A percentile compares a stretch with the other conserved stretches of the same genome.
phyloP scores from a whole-genome alignment of 495 filamentous ascomycete species.

The Aspergillus leporis region DNA sequence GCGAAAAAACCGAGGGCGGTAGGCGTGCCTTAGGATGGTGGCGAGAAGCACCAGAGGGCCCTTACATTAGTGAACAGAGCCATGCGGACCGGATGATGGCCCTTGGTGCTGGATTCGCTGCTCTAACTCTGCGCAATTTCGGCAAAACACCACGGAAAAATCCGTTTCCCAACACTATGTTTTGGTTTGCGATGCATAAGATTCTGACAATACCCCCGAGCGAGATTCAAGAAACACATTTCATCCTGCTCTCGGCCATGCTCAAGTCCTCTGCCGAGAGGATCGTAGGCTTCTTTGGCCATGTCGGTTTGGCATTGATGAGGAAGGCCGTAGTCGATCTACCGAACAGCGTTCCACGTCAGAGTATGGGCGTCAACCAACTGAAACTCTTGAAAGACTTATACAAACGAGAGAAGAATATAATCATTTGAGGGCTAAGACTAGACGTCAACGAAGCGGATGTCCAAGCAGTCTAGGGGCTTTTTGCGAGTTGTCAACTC shows the following conservation, averaged over 20 bases:
- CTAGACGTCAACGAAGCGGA: background rate
- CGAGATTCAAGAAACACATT: slow-evolving; percentile 74
- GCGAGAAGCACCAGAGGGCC: slow-evolving; percentile 51
- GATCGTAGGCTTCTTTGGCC: slow-evolving; percentile 77
- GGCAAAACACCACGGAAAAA: slow-evolving; percentile 62
- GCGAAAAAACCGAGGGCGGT: slow-evolving; percentile 71
- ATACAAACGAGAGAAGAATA: slow-evolving; percentile 58
- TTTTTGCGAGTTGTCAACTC: background rate
- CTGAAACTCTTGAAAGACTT: slow-evolving; percentile 60
- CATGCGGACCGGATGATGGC: slow-evolving; percentile 85
- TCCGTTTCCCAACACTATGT: slow-evolving; percentile 76
- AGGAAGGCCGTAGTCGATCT: slow-evolving; percentile 66
- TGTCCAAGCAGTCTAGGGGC: background rate
- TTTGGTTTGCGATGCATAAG: slow-evolving; percentile 73
- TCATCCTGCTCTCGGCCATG: slow-evolving; percentile 74
- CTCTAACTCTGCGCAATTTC: slow-evolving; percentile 81
- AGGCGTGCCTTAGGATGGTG: slow-evolving; percentile 73
- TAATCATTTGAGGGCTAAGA: slow-evolving; percentile 49
- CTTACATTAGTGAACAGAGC: slow-evolving; percentile 61
- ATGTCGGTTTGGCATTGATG: slow-evolving; percentile 63
- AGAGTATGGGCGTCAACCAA: slow-evolving; percentile 56
- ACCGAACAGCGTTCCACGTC: slow-evolving; percentile 51
- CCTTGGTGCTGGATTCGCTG: slow-evolving; percentile 77
- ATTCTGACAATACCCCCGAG: slow-evolving; percentile 69
- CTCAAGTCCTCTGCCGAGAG: slow-evolving; percentile 67